Evolutionary conservation across 73 alveolate genomes (phyloP).

Genomic region (Stentor roeselii): DNA sequence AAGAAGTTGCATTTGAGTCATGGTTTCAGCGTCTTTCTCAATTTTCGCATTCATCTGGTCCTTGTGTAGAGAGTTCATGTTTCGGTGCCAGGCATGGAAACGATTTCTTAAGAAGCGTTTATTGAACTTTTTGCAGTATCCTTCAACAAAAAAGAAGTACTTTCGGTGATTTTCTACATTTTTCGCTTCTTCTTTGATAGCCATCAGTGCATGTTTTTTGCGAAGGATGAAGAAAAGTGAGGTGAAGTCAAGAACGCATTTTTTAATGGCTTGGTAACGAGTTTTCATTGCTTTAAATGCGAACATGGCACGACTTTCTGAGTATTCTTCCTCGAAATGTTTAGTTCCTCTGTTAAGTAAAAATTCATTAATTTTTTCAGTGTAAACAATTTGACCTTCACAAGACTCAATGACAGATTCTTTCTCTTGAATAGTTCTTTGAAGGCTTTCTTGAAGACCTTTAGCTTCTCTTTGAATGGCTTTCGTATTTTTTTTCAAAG

Average conservation of each 20-base stretch:
- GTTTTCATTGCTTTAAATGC: constrained; percentile 19
- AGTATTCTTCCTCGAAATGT: constrained; percentile 1
- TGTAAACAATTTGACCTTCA: neutral
- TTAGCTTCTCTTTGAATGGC: neutral
- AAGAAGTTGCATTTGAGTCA: neutral
- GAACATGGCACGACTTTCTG: neutral
- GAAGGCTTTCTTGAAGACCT: neutral
- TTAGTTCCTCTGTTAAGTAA: neutral
- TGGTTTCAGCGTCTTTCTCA: neutral
- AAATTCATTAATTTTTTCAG: neutral
- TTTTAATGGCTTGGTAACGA: neutral
- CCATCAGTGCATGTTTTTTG: neutral
- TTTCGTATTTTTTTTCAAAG: neutral
- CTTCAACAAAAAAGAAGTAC: too few species aligned
- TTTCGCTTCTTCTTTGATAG: neutral
- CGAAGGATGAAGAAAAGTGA: neutral
- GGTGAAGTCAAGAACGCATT: neutral
- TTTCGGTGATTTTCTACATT: too few species aligned
- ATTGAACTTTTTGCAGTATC: neutral
- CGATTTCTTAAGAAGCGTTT: neutral
- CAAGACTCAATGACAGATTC: neutral
- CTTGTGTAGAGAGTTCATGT: neutral
- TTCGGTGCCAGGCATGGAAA: constrained; percentile 18
- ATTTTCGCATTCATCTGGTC: neutral
- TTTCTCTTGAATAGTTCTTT: neutral